These are phyloP conservation scores for Taxillus chinensis DNA, from an alignment of 164 flowering plant genomes.

Conservation along the genomic window DNA sequence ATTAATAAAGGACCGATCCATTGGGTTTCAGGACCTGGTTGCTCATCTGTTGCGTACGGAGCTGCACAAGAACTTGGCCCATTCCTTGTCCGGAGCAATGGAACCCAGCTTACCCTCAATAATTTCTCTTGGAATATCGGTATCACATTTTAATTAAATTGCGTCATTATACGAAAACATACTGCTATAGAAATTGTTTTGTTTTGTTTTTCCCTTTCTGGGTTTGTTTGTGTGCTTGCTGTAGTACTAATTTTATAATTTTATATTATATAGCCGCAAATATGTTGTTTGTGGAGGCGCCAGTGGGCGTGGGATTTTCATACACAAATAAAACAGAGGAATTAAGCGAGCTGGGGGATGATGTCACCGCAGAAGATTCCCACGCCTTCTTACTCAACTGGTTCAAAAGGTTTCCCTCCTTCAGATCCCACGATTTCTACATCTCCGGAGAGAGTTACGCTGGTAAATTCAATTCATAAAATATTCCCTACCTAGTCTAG, in stretches of 20 bases:
- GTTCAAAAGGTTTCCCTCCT: conserved; percentile 43
- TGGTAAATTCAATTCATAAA: conserved; percentile 16
- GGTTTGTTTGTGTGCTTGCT: background rate
- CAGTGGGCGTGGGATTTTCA: conserved; percentile 57
- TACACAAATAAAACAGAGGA: conserved; percentile 43
- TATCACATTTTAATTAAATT: conserved; percentile 5
- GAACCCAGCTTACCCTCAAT: conserved; percentile 27
- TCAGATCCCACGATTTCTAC: conserved; percentile 42
- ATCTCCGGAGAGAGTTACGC: conserved; percentile 65
- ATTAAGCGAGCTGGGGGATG: conserved; percentile 33
- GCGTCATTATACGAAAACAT: too few relatives aligned
- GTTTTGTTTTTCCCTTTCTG: too few relatives aligned
- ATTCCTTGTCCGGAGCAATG: conserved; percentile 29
- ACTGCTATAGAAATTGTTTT: too few relatives aligned
- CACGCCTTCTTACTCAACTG: conserved; percentile 38
- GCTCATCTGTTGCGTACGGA: conserved; percentile 59
- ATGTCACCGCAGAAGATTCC: conserved; percentile 40
- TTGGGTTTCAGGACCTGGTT: conserved; percentile 46
- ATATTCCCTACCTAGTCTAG: background rate
- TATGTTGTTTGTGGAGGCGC: conserved; percentile 50
- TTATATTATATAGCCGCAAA: conserved; percentile 32
- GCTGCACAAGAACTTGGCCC: conserved; percentile 65
- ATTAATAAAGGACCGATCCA: too few relatives aligned
- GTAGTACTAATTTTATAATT: too few relatives aligned
- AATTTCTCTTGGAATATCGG: conserved; percentile 56